These are phyloP conservation scores for Corylus heterophylla DNA, from an alignment of 306 rosid species.

Conservation along the genomic window DNA sequence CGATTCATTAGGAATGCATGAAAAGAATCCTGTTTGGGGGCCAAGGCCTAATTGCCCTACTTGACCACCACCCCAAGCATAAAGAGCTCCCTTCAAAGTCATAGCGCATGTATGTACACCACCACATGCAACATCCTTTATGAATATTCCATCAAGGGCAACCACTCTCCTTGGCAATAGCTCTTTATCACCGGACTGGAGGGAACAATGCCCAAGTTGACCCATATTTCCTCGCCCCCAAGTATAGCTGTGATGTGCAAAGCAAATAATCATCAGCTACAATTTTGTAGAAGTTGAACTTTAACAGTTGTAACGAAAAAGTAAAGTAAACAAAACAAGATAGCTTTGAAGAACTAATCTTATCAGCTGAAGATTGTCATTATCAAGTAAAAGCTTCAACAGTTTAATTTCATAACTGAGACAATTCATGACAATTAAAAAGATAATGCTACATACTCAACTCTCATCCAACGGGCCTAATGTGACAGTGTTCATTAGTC, in stretches of 20 bases:
- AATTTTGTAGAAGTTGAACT: neutral
- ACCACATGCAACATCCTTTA: slow-evolving; percentile 75
- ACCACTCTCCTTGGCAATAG: slow-evolving; percentile 89
- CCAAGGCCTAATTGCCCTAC: slow-evolving; percentile 95
- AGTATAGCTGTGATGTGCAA: slow-evolving; percentile 64
- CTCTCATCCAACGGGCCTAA: too few species aligned
- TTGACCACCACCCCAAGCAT: slow-evolving; percentile 96
- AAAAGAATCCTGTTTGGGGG: slow-evolving; percentile 78
- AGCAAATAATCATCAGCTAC: slow-evolving; percentile 25
- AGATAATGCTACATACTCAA: too few species aligned
- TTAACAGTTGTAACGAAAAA: neutral
- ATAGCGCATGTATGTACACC: slow-evolving; percentile 88
- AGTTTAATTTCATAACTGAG: neutral
- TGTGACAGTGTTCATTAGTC: too few species aligned
- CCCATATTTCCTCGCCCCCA: slow-evolving; percentile 98
- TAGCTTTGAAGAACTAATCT: neutral
- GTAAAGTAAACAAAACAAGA: neutral
- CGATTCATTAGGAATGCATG: slow-evolving; percentile 61
- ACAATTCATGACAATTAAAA: neutral
- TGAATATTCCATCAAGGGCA: slow-evolving; percentile 64
- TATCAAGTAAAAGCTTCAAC: neutral
- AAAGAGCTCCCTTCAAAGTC: slow-evolving; percentile 79
- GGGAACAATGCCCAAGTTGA: slow-evolving; percentile 96
- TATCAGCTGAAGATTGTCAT: neutral
- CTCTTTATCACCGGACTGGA: slow-evolving; percentile 81